Conservation (phyloP, 2,329 filamentous ascomycete species). For the Macrophomina phaseolina region DNA sequence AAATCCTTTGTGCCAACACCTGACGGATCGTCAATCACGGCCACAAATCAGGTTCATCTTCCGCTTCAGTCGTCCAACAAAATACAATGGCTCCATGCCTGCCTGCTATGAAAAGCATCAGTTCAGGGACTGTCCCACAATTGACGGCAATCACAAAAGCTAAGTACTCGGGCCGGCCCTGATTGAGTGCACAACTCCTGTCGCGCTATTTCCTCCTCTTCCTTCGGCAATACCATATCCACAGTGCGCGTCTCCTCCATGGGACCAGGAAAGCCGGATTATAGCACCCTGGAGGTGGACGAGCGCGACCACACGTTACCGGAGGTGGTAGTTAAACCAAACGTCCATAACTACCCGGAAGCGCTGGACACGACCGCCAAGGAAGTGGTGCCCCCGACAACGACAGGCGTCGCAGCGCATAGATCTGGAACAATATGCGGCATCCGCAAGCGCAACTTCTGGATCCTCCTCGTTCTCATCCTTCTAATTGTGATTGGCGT, state of each 20-base stretch:
- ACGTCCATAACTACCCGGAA: not conserved
- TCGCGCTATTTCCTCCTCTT: no score
- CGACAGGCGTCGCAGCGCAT: not conserved
- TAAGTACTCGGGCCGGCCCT: no score
- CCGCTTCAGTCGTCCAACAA: no score
- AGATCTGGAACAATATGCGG: slow-evolving; percentile 10
- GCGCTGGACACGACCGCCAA: not conserved
- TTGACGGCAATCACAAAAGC: no score
- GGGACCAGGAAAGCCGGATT: not conserved
- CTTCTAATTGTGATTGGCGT: not conserved
- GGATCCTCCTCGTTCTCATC: not conserved
- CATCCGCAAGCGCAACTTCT: slow-evolving; percentile 10
- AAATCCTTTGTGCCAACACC: no score
- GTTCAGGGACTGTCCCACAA: no score
- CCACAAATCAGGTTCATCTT: no score
- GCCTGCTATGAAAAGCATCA: no score
- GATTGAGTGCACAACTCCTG: no score
- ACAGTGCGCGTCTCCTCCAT: not conserved
- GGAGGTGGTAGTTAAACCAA: not conserved
- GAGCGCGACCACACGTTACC: not conserved
- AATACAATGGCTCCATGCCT: no score
- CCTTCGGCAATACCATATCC: not conserved
- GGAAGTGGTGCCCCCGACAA: not conserved
- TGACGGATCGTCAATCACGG: no score
- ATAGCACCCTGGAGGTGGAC: slow-evolving; percentile 19